A percentile compares a stretch with the other conserved stretches of the same genome.
Conservation (phyloP, 1,284 basidiomycete genomes). For the Neonothopanus nambi region DNA sequence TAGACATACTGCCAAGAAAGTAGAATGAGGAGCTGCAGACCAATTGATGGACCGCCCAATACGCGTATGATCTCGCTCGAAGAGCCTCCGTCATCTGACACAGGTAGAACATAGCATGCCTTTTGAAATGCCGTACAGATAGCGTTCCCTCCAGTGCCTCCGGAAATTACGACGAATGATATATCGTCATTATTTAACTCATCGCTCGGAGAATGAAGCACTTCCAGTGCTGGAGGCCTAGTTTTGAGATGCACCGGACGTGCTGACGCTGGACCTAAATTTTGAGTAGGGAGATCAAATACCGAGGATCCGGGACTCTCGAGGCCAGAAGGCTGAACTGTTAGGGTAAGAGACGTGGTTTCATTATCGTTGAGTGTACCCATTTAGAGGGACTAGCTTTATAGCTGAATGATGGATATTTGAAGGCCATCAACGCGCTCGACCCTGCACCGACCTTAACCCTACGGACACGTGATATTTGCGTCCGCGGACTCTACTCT, state of each 20-base stretch:
- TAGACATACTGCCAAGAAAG: conserved; percentile 13
- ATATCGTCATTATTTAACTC: conserved; percentile 15
- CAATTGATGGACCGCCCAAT: conserved; percentile 79
- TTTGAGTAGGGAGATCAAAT: conserved; percentile 66
- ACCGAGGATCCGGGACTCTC: conserved; percentile 69
- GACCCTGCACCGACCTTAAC: too few species aligned
- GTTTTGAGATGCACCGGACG: conserved; percentile 17
- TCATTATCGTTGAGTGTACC: neutral
- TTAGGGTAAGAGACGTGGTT: neutral
- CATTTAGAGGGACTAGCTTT: too few species aligned
- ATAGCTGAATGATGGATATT: too few species aligned
- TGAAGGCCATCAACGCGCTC: too few species aligned
- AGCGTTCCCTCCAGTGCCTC: conserved; percentile 82
- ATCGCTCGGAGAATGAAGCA: conserved; percentile 3
- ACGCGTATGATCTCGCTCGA: conserved; percentile 86
- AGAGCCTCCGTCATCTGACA: conserved; percentile 86
- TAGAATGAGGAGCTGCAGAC: conserved; percentile 34
- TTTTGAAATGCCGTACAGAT: conserved; percentile 74
- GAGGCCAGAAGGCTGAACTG: neutral
- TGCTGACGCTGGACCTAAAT: conserved; percentile 3
- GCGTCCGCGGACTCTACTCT: too few species aligned
- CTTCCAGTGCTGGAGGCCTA: conserved; percentile 11
- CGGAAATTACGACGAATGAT: conserved; percentile 71
- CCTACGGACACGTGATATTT: neutral
- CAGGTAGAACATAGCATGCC: conserved; percentile 76